A percentile compares a stretch with the other conserved stretches of the same genome.
Evolutionary conservation across 2,329 filamentous ascomycete species (phyloP).

Genomic region (Alternaria arborescens): DNA sequence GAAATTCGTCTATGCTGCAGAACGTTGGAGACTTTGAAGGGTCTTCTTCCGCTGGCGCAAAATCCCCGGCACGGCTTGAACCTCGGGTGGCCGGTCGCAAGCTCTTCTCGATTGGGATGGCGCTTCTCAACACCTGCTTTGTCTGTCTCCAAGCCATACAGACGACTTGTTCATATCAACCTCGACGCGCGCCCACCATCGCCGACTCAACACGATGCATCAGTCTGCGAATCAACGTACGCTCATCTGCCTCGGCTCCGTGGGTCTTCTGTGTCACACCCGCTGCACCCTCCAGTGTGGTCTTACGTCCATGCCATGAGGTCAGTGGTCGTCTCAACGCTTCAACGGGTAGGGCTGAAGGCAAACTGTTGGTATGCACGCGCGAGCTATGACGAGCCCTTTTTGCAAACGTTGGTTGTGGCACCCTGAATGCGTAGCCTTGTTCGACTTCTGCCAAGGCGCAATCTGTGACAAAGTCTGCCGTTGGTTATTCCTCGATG

Average conservation of each 20-base stretch:
- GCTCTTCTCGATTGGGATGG: slow-evolving; percentile 24
- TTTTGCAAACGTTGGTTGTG: neutral
- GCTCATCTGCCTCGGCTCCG: neutral
- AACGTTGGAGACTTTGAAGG: slow-evolving; percentile 8
- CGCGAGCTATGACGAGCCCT: neutral
- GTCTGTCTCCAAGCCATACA: slow-evolving; percentile 24
- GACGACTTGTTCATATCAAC: slow-evolving; percentile 17
- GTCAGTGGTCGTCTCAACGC: neutral
- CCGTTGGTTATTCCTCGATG: neutral
- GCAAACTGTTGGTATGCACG: slow-evolving; percentile 5
- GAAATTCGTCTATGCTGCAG: slow-evolving; percentile 12
- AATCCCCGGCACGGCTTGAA: slow-evolving; percentile 8
- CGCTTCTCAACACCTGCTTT: slow-evolving; percentile 34
- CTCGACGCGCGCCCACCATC: neutral
- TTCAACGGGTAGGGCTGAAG: slow-evolving; percentile 11
- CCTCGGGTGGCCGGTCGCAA: slow-evolving; percentile 16
- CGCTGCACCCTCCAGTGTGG: slow-evolving; percentile 1
- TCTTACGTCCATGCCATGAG: neutral
- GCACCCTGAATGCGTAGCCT: neutral
- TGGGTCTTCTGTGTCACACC: neutral
- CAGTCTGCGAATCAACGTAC: neutral
- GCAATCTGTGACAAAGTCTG: neutral
- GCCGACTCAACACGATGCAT: neutral
- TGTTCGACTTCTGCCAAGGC: slow-evolving; percentile 1
- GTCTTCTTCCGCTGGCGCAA: slow-evolving; percentile 9